Evolutionary conservation across 768 basidiomycete species (phyloP).

Genomic region (Hypholoma fasciculare): DNA sequence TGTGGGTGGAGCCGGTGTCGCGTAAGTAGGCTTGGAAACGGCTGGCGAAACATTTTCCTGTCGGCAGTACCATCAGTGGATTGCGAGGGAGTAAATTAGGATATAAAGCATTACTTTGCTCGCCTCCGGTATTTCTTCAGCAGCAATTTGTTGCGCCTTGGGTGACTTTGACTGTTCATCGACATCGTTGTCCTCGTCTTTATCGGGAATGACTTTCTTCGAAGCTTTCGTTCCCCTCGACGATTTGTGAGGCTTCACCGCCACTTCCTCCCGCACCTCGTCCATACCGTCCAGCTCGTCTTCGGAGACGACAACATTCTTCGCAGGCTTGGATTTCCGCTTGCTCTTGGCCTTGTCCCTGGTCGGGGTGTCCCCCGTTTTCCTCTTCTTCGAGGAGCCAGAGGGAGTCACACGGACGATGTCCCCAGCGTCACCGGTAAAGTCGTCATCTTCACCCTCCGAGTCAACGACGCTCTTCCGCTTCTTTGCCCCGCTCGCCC

Average conservation of each 20-base stretch:
- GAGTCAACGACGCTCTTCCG: conserved; percentile 24
- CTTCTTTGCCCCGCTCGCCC: conserved; percentile 18
- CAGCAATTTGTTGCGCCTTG: background rate
- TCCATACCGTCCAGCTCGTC: conserved; percentile 26
- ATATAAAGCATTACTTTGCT: conserved; percentile 17
- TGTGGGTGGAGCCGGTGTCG: conserved; percentile 10
- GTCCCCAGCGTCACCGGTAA: conserved; percentile 9
- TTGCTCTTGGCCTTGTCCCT: conserved; percentile 22
- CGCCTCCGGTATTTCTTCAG: conserved; percentile 5
- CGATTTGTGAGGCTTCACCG: background rate
- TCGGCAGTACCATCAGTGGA: conserved; percentile 1
- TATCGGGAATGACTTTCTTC: background rate
- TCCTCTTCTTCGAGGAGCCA: conserved; percentile 16
- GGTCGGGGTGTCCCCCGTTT: conserved; percentile 3
- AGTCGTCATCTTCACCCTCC: conserved; percentile 19
- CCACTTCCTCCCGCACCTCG: background rate
- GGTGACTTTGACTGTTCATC: background rate
- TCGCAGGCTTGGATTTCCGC: conserved; percentile 19
- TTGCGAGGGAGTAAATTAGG: background rate
- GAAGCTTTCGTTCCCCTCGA: conserved; percentile 10
- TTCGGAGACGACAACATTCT: conserved; percentile 30
- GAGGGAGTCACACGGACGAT: conserved; percentile 3
- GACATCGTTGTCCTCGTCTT: conserved; percentile 11
- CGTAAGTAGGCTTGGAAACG: background rate
- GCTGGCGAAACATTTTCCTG: conserved; percentile 29